Conservation (phyloP, 805 yeast genomes). For the baker's yeast (Saccharomyces cerevisiae) region DNA sequence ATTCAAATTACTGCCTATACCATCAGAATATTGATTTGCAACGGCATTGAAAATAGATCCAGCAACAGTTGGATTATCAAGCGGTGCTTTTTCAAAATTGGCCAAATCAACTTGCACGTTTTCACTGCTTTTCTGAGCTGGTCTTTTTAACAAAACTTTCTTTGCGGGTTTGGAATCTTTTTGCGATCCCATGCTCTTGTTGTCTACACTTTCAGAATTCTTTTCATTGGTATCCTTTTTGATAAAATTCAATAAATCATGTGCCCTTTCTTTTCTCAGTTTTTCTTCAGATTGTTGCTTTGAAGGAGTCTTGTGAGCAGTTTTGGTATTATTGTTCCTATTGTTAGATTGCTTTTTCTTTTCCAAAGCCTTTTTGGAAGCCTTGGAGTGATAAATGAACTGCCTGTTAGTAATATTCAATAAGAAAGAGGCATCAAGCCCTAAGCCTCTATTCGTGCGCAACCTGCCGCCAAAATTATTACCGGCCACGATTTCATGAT, state of each 20-base stretch:
- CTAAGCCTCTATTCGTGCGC: slow-evolving; percentile 70
- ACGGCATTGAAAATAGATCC: slow-evolving; percentile 30
- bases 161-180: not conserved
- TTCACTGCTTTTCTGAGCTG: not conserved
- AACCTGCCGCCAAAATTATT: slow-evolving; percentile 72
- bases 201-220: not conserved
- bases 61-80: slow-evolving; percentile 19
- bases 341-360: slow-evolving; percentile 23
- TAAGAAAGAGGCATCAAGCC: slow-evolving; percentile 72
- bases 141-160: not conserved
- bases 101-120: slow-evolving; percentile 2
- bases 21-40: slow-evolving; percentile 21
- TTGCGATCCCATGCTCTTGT: not conserved
- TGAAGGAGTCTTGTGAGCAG: not conserved
- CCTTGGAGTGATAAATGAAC: slow-evolving; percentile 65
- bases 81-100: slow-evolving; percentile 14
- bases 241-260: slow-evolving; percentile 39
- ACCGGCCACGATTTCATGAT: slow-evolving; percentile 74
- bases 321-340: slow-evolving; percentile 10
- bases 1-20: not conserved
- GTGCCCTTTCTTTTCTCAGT: slow-evolving; percentile 29
- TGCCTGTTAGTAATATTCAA: slow-evolving; percentile 71
- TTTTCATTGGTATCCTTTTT: slow-evolving; percentile 27
- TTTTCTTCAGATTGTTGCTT: slow-evolving; percentile 15
- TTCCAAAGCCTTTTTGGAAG: slow-evolving; percentile 37